Evolutionary conservation across 2,329 filamentous ascomycete genomes (phyloP).

Genomic region (Eutypella sp.): DNA sequence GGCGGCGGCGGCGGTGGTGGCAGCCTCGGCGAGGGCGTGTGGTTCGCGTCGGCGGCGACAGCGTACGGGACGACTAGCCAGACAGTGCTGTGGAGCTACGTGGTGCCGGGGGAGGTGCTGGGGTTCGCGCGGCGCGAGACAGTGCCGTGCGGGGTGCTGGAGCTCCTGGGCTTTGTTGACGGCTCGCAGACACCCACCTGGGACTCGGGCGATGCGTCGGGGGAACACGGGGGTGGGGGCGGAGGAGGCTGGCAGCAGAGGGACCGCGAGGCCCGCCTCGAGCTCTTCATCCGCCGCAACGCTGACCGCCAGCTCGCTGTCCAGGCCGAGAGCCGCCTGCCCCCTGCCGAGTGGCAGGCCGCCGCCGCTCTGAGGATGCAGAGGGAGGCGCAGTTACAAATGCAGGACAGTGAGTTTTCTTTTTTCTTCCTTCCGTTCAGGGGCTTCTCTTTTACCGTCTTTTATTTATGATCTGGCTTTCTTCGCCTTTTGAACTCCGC

Average conservation of each 20-base stretch:
- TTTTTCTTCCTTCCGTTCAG: too few relatives aligned
- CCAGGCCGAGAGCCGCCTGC: conserved; percentile 39
- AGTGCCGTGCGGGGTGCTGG: conserved; percentile 55
- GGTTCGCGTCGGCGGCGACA: conserved; percentile 54
- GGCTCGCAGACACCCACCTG: conserved; percentile 51
- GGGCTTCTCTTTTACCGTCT: too few relatives aligned
- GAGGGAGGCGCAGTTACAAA: conserved; percentile 37
- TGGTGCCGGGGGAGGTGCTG: conserved; percentile 48
- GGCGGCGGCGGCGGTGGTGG: conserved; percentile 24
- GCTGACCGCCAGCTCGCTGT: conserved; percentile 38
- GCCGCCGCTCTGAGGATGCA: conserved; percentile 37
- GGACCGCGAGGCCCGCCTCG: too few relatives aligned
- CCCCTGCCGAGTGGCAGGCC: conserved; percentile 34
- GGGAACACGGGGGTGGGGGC: too few relatives aligned
- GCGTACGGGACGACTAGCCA: conserved; percentile 49
- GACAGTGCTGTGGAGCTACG: conserved; percentile 57
- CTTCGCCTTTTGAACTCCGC: too few relatives aligned
- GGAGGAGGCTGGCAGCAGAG: too few relatives aligned
- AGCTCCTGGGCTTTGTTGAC: conserved; percentile 46
- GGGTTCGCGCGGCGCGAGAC: conserved; percentile 46
- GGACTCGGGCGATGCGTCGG: conserved; percentile 36
- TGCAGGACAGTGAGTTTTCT: conserved; percentile 41
- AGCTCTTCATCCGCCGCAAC: conserved; percentile 31
- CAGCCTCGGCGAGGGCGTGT: too few relatives aligned
- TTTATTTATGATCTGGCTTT: too few relatives aligned